These are phyloP conservation scores for Macadamia integrifolia DNA, from an alignment of 164 flowering plant genomes.

Conservation along the genomic window DNA sequence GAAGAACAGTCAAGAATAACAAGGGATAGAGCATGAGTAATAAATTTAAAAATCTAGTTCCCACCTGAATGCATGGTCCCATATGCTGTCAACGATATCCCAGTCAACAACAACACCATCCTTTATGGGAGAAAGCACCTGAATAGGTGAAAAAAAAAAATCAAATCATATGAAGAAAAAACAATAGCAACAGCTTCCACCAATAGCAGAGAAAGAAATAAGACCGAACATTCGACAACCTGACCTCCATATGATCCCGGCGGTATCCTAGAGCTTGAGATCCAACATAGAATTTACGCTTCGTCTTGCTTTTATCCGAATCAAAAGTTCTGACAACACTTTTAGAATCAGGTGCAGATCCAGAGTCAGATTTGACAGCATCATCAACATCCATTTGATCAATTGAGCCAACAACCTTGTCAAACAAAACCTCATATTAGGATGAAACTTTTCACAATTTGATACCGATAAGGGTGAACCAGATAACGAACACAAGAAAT, in stretches of 20 bases:
- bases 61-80: conserved; percentile 96
- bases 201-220: not conserved
- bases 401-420: conserved; percentile 76
- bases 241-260: conserved; percentile 96
- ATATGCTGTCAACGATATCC: conserved; percentile 93
- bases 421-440: conserved; percentile 5
- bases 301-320: conserved; percentile 63
- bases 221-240: conserved; percentile 5
- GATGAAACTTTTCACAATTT: not conserved
- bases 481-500: not conserved
- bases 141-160: conserved; percentile 6
- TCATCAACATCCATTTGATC: conserved; percentile 68
- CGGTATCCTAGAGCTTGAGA: conserved; percentile 83
- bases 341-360: conserved; percentile 49
- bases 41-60: not conserved
- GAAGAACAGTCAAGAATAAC: not conserved
- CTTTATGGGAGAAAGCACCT: conserved; percentile 85
- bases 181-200: not conserved
- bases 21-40: not conserved
- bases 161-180: not conserved
- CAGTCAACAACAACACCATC: conserved; percentile 87
- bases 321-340: conserved; percentile 36
- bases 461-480: not conserved
- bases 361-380: conserved; percentile 49
- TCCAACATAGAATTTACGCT: conserved; percentile 84